Percentiles rank a stretch among this genome's conserved stretches.
Conservation (phyloP, 257 asterid species). For the Solanum virginianum region DNA sequence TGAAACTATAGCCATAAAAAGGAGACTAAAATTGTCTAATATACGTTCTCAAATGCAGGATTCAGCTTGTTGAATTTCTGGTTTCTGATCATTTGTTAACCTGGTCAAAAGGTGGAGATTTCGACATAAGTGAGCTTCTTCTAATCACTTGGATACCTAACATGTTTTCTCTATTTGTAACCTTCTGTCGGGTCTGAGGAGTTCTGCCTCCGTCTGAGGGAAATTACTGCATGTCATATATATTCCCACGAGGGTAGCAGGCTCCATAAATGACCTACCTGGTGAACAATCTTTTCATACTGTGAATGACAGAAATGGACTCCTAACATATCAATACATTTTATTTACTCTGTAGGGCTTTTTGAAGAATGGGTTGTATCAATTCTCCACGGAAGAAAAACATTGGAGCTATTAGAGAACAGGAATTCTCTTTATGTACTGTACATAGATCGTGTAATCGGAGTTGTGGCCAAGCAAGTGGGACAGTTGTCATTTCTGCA, state of each 20-base stretch:
- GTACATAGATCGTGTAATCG: constrained; percentile 83
- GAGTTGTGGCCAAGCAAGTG: constrained; percentile 51
- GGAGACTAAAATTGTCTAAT: neutral
- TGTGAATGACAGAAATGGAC: neutral
- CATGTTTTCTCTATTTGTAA: neutral
- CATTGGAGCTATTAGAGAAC: constrained; percentile 61
- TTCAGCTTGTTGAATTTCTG: constrained; percentile 83
- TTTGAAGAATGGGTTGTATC: constrained; percentile 79
- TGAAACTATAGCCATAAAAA: neutral
- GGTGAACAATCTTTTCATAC: neutral
- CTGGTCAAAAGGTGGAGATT: constrained; percentile 56
- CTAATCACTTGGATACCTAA: neutral
- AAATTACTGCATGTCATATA: neutral
- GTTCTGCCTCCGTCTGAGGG: neutral
- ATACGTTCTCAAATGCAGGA: constrained; percentile 49
- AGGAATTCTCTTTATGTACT: constrained; percentile 65
- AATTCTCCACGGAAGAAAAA: constrained; percentile 50
- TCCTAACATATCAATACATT: neutral
- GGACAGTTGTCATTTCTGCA: constrained; percentile 43
- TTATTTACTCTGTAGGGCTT: constrained; percentile 31
- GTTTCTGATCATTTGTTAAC: constrained; percentile 57
- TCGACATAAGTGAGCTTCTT: constrained; percentile 46
- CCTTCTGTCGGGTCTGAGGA: neutral
- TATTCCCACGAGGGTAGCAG: neutral
- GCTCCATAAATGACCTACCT: neutral